Conservation (phyloP, 352 stramenopile genomes). For the Vaucheria bursata region DNA sequence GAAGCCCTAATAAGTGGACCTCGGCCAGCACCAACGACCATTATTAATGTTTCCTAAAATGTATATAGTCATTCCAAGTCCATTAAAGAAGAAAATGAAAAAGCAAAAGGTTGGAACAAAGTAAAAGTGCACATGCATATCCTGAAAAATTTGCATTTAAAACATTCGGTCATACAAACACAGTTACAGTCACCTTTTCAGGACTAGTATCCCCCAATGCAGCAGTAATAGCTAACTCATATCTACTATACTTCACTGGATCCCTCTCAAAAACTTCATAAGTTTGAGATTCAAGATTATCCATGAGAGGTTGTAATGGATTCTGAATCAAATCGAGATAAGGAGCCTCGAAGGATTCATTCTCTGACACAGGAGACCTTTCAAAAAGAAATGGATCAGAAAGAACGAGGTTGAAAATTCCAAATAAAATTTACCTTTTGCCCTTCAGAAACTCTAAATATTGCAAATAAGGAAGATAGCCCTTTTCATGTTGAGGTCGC, state of each 20-base stretch:
- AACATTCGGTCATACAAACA: no score
- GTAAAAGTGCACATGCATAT: no score
- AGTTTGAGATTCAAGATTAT: slow-evolving; percentile 95
- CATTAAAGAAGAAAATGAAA: no score
- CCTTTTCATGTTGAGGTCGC: slow-evolving; percentile 60
- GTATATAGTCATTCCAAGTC: slow-evolving; percentile 12
- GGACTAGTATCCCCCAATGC: not conserved
- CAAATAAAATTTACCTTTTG: slow-evolving; percentile 5
- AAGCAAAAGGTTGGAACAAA: no score
- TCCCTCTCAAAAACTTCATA: slow-evolving; percentile 98
- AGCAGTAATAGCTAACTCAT: slow-evolving; percentile 76
- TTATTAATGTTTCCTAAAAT: slow-evolving; percentile 16
- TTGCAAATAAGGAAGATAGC: slow-evolving; percentile 60
- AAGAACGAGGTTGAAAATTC: no score
- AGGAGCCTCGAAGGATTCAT: slow-evolving; percentile 75
- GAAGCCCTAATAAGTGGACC: slow-evolving; percentile 83
- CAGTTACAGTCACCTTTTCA: not conserved
- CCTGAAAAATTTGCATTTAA: no score
- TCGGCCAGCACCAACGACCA: slow-evolving; percentile 83
- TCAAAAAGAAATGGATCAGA: not conserved
- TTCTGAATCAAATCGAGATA: slow-evolving; percentile 86
- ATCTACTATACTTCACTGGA: slow-evolving; percentile 94
- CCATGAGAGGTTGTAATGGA: slow-evolving; percentile 90
- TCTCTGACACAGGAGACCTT: slow-evolving; percentile 51
- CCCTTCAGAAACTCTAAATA: slow-evolving; percentile 84